A percentile compares a stretch with the other conserved stretches of the same genome.
Evolutionary conservation across 352 stramenopile species (phyloP).

Genomic region (Albugo laibachii): DNA sequence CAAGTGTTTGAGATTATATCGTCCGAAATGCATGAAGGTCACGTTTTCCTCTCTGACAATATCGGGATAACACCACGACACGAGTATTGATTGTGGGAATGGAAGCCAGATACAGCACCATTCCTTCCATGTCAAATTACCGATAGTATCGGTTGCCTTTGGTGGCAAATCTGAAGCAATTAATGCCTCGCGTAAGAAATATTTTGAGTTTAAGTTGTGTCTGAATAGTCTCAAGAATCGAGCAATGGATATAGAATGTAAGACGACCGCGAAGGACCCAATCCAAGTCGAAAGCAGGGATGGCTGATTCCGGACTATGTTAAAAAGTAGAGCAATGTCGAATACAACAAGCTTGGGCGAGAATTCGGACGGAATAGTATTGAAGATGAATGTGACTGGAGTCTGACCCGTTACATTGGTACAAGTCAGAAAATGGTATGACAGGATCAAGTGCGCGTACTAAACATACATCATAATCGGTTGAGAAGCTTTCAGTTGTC

Average conservation of each 20-base stretch:
- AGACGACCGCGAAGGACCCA: slow-evolving; percentile 19
- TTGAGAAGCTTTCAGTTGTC: too few species aligned
- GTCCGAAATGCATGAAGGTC: slow-evolving; percentile 44
- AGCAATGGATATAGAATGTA: slow-evolving; percentile 24
- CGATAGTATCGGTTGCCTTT: slow-evolving; percentile 15
- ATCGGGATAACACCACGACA: slow-evolving; percentile 26
- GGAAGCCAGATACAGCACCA: slow-evolving; percentile 40
- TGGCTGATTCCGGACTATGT: too few species aligned
- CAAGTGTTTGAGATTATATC: slow-evolving; percentile 26
- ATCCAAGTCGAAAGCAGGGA: slow-evolving; percentile 21
- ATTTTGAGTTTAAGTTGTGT: slow-evolving; percentile 23
- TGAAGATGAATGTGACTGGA: too few species aligned
- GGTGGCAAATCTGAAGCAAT: slow-evolving; percentile 13
- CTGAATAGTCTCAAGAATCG: slow-evolving; percentile 21
- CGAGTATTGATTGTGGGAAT: slow-evolving; percentile 26
- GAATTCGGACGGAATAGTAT: too few species aligned
- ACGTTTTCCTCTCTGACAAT: slow-evolving; percentile 28
- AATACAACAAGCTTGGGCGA: too few species aligned
- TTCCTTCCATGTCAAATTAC: slow-evolving; percentile 20
- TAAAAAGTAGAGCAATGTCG: too few species aligned
- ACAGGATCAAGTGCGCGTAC: too few species aligned
- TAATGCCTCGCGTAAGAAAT: slow-evolving; percentile 22
- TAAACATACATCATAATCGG: too few species aligned
- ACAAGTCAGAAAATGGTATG: too few species aligned
- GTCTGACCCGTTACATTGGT: too few species aligned